Percentiles rank a stretch among this genome's conserved stretches.
phyloP scores from a whole-genome alignment of 805 yeast genomes.

The Sugiyamaella floridensis region DNA sequence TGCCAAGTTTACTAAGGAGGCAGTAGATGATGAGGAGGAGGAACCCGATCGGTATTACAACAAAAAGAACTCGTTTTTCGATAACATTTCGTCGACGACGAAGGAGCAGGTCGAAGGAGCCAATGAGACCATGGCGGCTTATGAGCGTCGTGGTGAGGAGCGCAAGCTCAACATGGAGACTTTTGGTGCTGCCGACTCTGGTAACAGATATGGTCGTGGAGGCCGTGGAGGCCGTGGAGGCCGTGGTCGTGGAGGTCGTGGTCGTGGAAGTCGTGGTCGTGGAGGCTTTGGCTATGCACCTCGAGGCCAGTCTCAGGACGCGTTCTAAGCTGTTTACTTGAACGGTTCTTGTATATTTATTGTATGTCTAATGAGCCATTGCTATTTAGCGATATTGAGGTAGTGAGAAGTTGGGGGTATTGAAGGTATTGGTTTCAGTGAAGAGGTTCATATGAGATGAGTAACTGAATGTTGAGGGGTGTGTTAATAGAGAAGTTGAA shows the following conservation, averaged over 20 bases:
- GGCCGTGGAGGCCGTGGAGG: constrained; percentile 46
- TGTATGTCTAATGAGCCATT: background rate
- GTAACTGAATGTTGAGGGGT: no score
- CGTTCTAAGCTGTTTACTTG: background rate
- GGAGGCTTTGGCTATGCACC: background rate
- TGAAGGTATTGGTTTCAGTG: no score
- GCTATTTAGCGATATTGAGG: background rate
- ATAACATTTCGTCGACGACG: constrained; percentile 64
- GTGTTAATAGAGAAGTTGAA: no score
- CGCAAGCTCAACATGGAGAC: constrained; percentile 70
- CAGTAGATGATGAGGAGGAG: constrained; percentile 31
- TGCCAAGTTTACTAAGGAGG: constrained; percentile 57
- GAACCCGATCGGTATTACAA: constrained; percentile 44
- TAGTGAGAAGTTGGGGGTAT: no score
- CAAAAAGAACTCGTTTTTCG: constrained; percentile 82
- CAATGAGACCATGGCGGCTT: constrained; percentile 30
- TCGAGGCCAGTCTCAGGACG: background rate
- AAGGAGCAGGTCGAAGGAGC: constrained; percentile 31
- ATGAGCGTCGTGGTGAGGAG: constrained; percentile 65
- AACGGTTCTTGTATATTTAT: background rate
- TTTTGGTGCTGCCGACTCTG: constrained; percentile 63
- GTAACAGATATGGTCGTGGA: constrained; percentile 42
- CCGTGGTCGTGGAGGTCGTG: constrained; percentile 34
- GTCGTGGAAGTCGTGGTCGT: constrained; percentile 9
- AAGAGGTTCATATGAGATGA: no score